These are phyloP conservation scores for Sphaerostilbella broomeana DNA, from an alignment of 2,329 filamentous ascomycete species.

Conservation along the genomic window DNA sequence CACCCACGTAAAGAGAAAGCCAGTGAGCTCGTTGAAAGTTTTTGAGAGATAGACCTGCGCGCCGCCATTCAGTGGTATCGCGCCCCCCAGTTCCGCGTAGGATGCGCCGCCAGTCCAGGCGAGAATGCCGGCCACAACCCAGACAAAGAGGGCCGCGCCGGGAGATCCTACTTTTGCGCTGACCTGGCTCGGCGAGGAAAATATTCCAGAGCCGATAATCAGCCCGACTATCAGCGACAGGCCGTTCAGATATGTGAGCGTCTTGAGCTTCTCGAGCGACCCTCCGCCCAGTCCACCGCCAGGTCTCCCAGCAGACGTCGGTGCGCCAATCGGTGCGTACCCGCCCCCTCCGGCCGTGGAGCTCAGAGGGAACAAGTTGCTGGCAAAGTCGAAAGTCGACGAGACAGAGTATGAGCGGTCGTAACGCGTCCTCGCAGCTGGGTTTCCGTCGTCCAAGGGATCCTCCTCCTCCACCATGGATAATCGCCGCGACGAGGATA, in stretches of 20 bases:
- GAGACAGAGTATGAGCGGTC: constrained; percentile 78
- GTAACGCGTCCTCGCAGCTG: constrained; percentile 35
- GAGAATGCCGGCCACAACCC: constrained; percentile 82
- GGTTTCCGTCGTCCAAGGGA: constrained; percentile 56
- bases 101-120: constrained; percentile 95
- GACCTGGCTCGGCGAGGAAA: constrained; percentile 88
- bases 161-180: constrained; percentile 87
- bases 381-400: constrained; percentile 92
- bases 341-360: constrained; percentile 64
- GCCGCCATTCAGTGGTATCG: constrained; percentile 91
- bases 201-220: constrained; percentile 95
- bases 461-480: constrained; percentile 80
- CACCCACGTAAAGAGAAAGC: constrained; percentile 95
- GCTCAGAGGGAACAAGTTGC: constrained; percentile 85
- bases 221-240: constrained; percentile 84
- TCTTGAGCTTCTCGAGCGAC: constrained; percentile 93
- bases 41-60: constrained; percentile 91
- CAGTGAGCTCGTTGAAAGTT: constrained; percentile 88
- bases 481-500: constrained; percentile 84
- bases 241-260: constrained; percentile 88
- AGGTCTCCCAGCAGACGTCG: constrained; percentile 48
- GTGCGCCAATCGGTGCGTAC: constrained; percentile 80
- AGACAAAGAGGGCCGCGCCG: constrained; percentile 83
- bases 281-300: constrained; percentile 57
- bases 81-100: constrained; percentile 91